Evolutionary conservation across 768 basidiomycete genomes (phyloP).

Genomic region (Collybiopsis confluens): DNA sequence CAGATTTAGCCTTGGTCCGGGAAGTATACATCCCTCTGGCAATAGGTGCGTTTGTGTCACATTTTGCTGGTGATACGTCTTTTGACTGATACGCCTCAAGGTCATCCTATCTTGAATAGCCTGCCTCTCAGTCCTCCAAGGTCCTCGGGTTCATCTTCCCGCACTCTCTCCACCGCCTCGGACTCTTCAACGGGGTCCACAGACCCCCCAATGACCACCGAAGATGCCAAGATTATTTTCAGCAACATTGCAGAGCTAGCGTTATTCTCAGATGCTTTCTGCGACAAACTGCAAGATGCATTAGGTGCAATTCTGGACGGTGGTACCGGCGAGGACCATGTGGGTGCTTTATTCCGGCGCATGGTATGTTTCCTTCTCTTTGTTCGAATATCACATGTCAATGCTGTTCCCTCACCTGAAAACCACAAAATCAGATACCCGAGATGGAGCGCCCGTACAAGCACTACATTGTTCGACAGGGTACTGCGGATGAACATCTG

Average conservation of each 20-base stretch:
- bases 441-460: constrained; percentile 70
- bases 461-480: constrained; percentile 77
- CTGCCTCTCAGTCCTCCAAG: constrained; percentile 44
- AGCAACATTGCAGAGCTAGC: constrained; percentile 75
- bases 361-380: constrained; percentile 43
- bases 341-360: constrained; percentile 68
- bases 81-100: constrained; percentile 20
- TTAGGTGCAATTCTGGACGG: constrained; percentile 60
- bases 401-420: no score
- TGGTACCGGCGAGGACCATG: constrained; percentile 62
- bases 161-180: constrained; percentile 47
- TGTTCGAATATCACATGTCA: background rate
- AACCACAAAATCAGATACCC: constrained; percentile 70
- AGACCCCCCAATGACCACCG: constrained; percentile 61
- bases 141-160: constrained; percentile 46
- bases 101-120: constrained; percentile 24
- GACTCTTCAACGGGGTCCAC: constrained; percentile 35
- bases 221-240: constrained; percentile 72
- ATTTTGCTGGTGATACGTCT: background rate
- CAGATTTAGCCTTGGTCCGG: constrained; percentile 75
- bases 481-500: constrained; percentile 68
- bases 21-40: constrained; percentile 79
- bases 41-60: constrained; percentile 39
- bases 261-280: constrained; percentile 62
- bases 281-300: constrained; percentile 60